A percentile compares a stretch with the other conserved stretches of the same genome.
These are phyloP conservation scores for Pseudogymnoascus sp. DNA, from an alignment of 2,329 filamentous ascomycete species.

Conservation along the genomic window DNA sequence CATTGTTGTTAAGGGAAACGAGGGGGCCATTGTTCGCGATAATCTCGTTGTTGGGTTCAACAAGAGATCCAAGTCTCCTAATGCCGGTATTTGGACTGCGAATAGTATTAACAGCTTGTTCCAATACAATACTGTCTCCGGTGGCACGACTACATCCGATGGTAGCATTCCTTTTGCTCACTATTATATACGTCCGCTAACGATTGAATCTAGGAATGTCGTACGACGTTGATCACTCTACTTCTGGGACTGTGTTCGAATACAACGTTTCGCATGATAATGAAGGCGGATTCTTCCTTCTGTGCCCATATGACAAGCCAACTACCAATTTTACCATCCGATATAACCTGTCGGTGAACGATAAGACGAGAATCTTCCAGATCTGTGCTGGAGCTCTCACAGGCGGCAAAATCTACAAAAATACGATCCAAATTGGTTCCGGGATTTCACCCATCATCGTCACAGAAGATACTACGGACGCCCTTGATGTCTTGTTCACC, in stretches of 20 bases:
- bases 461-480: neutral
- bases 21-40: neutral
- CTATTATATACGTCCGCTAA: neutral
- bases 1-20: neutral
- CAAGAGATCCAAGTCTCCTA: neutral
- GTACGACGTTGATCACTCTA: neutral
- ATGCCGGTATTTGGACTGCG: neutral
- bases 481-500: neutral
- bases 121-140: neutral
- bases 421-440: neutral
- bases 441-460: neutral
- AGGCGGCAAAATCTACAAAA: neutral
- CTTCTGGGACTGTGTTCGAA: neutral
- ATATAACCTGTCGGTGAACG: neutral
- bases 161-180: neutral
- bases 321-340: neutral
- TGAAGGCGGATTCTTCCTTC: neutral
- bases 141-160: neutral
- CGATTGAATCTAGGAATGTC: neutral
- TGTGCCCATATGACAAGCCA: neutral
- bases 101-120: neutral
- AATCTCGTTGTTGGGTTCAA: neutral
- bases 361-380: neutral
- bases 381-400: neutral
- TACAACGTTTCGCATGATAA: neutral